Evolutionary conservation across 805 yeast species (phyloP).

Genomic region (Pichia nanzhaoensis): DNA sequence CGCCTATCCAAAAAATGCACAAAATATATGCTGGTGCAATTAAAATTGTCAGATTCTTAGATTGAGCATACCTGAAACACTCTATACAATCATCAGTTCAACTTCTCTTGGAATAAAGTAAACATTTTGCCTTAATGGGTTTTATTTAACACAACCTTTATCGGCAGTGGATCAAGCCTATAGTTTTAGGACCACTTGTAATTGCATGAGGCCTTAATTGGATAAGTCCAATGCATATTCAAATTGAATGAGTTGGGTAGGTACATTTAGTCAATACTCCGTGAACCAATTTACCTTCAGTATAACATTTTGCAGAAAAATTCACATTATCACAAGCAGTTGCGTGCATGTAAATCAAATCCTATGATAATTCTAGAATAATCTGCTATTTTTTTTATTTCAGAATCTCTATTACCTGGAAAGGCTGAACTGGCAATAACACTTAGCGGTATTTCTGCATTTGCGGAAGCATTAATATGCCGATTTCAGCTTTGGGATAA

Average conservation of each 20-base stretch:
- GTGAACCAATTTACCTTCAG: conserved; percentile 43
- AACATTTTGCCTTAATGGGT: conserved; percentile 63
- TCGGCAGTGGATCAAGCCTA: conserved; percentile 43
- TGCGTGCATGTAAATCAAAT: conserved; percentile 11
- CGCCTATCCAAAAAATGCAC: too few relatives aligned
- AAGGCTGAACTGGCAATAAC: too few relatives aligned
- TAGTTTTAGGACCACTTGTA: conserved; percentile 83
- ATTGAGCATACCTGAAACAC: too few relatives aligned
- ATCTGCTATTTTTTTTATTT: too few relatives aligned
- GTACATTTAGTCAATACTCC: conserved; percentile 85
- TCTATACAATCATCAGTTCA: conserved; percentile 75
- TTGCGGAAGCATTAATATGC: too few relatives aligned
- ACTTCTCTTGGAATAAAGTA: conserved; percentile 72
- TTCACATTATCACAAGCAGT: conserved; percentile 15
- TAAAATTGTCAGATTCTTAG: too few relatives aligned
- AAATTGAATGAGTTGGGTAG: conserved; percentile 48
- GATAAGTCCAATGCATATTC: conserved; percentile 48
- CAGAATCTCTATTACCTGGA: too few relatives aligned
- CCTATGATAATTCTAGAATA: conserved; percentile 12
- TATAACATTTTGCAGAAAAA: conserved; percentile 25
- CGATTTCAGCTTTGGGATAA: too few relatives aligned
- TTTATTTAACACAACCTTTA: conserved; percentile 22
- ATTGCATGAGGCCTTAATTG: conserved; percentile 90
- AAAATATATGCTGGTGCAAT: too few relatives aligned
- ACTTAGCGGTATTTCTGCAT: too few relatives aligned